These are phyloP conservation scores for Lactarius sp. DNA, from an alignment of 768 basidiomycete genomes.

Conservation along the genomic window DNA sequence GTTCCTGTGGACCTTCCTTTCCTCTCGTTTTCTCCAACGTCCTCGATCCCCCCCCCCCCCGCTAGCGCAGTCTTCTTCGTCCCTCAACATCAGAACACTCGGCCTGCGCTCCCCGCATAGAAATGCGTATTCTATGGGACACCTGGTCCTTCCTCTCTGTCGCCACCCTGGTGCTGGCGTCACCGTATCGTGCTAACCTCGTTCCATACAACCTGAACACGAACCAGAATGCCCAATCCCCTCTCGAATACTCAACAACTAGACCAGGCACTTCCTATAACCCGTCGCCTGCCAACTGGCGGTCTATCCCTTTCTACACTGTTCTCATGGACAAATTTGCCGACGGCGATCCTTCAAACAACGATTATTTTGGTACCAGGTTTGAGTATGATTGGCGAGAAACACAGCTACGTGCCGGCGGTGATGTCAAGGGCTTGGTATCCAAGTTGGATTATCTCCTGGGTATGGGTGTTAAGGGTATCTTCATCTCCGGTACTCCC, in stretches of 20 bases:
- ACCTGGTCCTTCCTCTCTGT: conserved; percentile 39
- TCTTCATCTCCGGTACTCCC: conserved; percentile 90
- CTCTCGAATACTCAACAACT: conserved; percentile 59
- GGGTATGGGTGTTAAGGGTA: conserved; percentile 78
- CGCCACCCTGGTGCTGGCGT: conserved; percentile 41
- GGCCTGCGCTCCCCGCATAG: neutral
- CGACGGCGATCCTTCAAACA: conserved; percentile 88
- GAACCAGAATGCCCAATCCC: conserved; percentile 64
- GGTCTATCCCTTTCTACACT: conserved; percentile 75
- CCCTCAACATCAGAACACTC: neutral
- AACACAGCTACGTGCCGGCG: conserved; percentile 85
- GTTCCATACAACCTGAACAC: conserved; percentile 72
- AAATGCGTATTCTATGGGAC: conserved; percentile 36
- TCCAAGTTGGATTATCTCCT: conserved; percentile 79
- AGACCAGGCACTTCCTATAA: conserved; percentile 66
- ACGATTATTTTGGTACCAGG: conserved; percentile 78
- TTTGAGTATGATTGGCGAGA: conserved; percentile 85
- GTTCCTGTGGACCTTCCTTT: no score
- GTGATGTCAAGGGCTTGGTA: conserved; percentile 77
- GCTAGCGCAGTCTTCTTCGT: neutral
- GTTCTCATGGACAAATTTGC: conserved; percentile 90
- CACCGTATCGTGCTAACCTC: conserved; percentile 65
- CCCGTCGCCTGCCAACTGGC: conserved; percentile 82
- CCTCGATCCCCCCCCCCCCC: neutral
- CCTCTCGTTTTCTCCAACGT: neutral